Evolutionary conservation across 2,329 filamentous ascomycete genomes (phyloP).

Genomic region (Corinectria fuckeliana): DNA sequence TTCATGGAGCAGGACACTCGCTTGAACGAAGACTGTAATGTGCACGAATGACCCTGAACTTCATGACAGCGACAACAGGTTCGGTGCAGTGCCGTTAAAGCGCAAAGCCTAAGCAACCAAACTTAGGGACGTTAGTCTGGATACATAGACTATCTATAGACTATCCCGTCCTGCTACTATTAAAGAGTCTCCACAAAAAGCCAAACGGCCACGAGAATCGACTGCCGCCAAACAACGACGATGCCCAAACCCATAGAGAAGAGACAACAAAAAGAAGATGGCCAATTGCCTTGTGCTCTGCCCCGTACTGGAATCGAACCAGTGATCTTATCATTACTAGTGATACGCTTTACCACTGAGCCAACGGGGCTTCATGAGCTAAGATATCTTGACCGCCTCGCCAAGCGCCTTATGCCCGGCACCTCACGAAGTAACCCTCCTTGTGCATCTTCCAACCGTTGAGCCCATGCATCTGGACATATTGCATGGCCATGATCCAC

Average conservation of each 20-base stretch:
- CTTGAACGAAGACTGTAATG: no score
- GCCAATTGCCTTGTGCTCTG: no score
- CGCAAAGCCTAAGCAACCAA: no score
- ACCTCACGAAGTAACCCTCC: conserved; percentile 53
- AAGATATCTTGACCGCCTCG: neutral
- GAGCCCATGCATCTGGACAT: conserved; percentile 44
- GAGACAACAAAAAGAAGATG: neutral
- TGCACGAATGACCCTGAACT: neutral
- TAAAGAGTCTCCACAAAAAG: no score
- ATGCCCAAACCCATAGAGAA: neutral
- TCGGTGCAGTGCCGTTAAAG: no score
- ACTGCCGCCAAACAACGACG: no score
- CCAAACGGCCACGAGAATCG: no score
- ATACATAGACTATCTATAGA: no score
- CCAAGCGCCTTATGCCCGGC: conserved; percentile 2
- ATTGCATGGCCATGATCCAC: conserved; percentile 54
- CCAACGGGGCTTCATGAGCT: conserved; percentile 15
- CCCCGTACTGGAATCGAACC: conserved; percentile 24
- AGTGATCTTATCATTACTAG: conserved; percentile 25
- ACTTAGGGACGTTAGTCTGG: no score
- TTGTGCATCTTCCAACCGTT: conserved; percentile 52
- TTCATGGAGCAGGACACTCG: no score
- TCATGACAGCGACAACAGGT: no score
- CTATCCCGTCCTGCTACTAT: no score
- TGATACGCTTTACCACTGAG: conserved; percentile 22